These are phyloP conservation scores for Penicillium sp. DNA, from an alignment of 2,329 filamentous ascomycete species.

Conservation along the genomic window DNA sequence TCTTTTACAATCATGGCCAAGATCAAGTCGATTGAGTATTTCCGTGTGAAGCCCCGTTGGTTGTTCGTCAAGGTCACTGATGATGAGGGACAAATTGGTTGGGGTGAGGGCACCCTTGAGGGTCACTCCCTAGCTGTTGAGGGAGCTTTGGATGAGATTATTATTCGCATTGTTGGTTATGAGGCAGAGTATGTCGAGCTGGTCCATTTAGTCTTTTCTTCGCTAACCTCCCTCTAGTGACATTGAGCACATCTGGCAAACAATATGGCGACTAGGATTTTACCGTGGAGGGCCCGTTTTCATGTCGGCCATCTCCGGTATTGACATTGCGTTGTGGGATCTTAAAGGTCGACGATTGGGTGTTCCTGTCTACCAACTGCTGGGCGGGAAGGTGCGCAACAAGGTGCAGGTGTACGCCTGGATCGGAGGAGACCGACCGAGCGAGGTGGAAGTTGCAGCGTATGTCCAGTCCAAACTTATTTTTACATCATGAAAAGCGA, in stretches of 20 bases:
- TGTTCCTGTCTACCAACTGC: constrained; percentile 70
- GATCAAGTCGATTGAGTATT: constrained; percentile 69
- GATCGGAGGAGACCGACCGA: constrained; percentile 74
- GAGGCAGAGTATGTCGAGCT: constrained; percentile 64
- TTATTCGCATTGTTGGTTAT: constrained; percentile 60
- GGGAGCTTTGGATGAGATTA: constrained; percentile 69
- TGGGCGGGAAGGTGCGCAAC: constrained; percentile 71
- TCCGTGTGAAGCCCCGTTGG: constrained; percentile 74
- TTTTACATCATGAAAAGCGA: not conserved
- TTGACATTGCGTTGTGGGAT: constrained; percentile 81
- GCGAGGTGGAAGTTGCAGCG: constrained; percentile 63
- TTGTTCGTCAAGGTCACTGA: constrained; percentile 77
- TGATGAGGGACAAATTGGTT: constrained; percentile 64
- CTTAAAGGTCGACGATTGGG: constrained; percentile 66
- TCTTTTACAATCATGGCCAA: constrained; percentile 54
- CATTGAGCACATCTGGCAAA: constrained; percentile 81
- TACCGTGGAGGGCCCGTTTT: constrained; percentile 78
- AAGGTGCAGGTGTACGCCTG: constrained; percentile 73
- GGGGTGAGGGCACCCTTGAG: constrained; percentile 75
- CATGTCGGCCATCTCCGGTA: constrained; percentile 74
- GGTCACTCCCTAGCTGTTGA: constrained; percentile 74
- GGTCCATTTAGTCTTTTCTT: not conserved
- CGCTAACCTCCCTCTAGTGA: constrained; percentile 50
- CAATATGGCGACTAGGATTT: constrained; percentile 68
- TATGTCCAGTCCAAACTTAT: constrained; percentile 3